Evolutionary conservation across 2,329 filamentous ascomycete genomes (phyloP), one percentile per base, ranked within the genome.

Genomic region (Aurifilum marmelostoma): DNA sequence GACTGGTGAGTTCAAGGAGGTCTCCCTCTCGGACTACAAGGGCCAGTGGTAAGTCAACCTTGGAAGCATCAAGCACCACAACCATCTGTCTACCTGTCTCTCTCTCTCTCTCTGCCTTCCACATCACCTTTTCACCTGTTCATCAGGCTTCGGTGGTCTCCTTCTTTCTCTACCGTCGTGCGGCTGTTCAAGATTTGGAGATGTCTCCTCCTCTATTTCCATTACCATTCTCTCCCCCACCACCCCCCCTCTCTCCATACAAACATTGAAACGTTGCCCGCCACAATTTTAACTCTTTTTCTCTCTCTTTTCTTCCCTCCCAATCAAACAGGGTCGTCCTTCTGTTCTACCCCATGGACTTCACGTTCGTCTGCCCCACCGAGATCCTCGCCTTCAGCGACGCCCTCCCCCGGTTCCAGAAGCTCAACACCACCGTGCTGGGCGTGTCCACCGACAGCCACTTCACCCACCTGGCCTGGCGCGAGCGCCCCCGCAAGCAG

Each of bases 271-370:
- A 34, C 34, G 5, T 39, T 67, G 63, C 69, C 64, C 32, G 66
- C 39, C 69, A 66, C 39, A 24, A 27, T 16, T 52, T 52, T 27
- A 12, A n/a, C 5, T 37, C 3, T 3, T 29, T 21, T 1, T 59
- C 14, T 37, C 21, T 58, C 29, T n/a, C n/a, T n/a, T n/a, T n/a
- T n/a, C n/a, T n/a, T n/a, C n/a, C n/a, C n/a, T n/a, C n/a, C n/a
- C 29, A 58, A 37, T n/a, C 37, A 37, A n/a, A n/a, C 34, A 83
- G 88, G 88, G 84, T 90, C 69, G 82, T 90, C 74, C 86, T 91
- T 43, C 85, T 87, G 72, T 90, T 90, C 82, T 87, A 90, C 78
- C 88, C 88, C 68, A 88, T 89, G 80, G 88, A 89, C 75, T 91
- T 88, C 84, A 89, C 88, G 73, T 90, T 90, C 73, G 87, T 90